Evolutionary conservation across 108 stramenopile species (phyloP).

Genomic region (Schizochytrium sp.): DNA sequence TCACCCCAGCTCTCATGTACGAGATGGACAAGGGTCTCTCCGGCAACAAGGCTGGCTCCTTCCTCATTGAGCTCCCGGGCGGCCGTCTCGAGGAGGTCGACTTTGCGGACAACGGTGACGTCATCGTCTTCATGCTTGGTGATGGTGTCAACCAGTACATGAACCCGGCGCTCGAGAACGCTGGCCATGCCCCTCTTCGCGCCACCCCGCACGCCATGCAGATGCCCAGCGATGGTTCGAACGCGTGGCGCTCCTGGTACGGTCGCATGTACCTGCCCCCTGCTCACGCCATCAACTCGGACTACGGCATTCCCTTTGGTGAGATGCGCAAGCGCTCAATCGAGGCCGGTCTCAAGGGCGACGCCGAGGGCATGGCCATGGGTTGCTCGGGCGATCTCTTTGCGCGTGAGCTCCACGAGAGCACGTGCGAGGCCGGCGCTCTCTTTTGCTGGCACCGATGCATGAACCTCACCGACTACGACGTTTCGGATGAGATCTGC

Average conservation of each 20-base stretch:
- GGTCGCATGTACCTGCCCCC: slow-evolving; percentile 75
- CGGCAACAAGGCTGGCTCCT: slow-evolving; percentile 26
- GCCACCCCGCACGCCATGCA: slow-evolving; percentile 59
- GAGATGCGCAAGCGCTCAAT: slow-evolving; percentile 40
- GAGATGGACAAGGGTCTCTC: background rate
- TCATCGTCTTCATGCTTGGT: slow-evolving; percentile 65
- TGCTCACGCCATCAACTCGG: slow-evolving; percentile 43
- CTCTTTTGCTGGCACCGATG: slow-evolving; percentile 72
- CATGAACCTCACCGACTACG: slow-evolving; percentile 32
- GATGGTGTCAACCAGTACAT: slow-evolving; percentile 69
- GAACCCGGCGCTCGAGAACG: slow-evolving; percentile 29
- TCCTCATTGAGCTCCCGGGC: slow-evolving; percentile 43
- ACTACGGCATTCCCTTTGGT: slow-evolving; percentile 47
- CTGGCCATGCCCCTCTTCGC: slow-evolving; percentile 26
- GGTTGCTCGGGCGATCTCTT: slow-evolving; percentile 39
- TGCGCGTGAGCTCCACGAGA: slow-evolving; percentile 33
- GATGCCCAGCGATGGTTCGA: slow-evolving; percentile 20
- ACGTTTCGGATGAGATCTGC: slow-evolving; percentile 45
- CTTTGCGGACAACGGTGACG: slow-evolving; percentile 47
- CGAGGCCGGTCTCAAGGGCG: background rate
- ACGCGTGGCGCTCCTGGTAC: slow-evolving; percentile 60
- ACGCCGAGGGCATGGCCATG: slow-evolving; percentile 17
- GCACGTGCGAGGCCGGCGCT: slow-evolving; percentile 45
- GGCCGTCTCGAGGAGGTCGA: slow-evolving; percentile 39
- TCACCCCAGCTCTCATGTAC: slow-evolving; percentile 54